Evolutionary conservation across 768 basidiomycete genomes (phyloP), one percentile per base, ranked within the genome.

Genomic region (Amanita jacksonii): DNA sequence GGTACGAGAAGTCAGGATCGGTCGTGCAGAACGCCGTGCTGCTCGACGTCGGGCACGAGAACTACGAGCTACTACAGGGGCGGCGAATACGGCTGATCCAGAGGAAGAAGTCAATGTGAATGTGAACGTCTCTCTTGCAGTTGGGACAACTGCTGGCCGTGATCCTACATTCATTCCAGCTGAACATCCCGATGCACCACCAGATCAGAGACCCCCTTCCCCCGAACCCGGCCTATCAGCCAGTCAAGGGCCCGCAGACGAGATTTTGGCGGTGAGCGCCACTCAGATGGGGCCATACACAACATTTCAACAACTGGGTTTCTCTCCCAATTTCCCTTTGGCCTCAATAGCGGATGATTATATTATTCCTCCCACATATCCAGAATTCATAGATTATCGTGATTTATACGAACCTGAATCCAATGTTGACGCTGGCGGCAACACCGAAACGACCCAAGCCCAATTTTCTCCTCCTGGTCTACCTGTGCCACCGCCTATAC

Each of bases 1-100:
- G 20, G 90, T 94, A n/a, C 79, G 90, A 4, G 91, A 94, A 60
- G 90, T 94, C 18, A 74, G 91, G 25, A 89, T 93, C 34, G 90
- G 87, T 5, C 78, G 90, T 3, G 85, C 86, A 2, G 91, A 92
- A 60, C 74, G 90, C 24, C 66, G 91, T 47, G 88, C 89, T 8
- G 86, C 89, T 16, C 71, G 90, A 25, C 72, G 91, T 45, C 72
- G 89, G 41, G 79, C 84, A 10, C 75, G 88, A 25, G 85, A 84
- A 57, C 72, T 71, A 27, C 69, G 79, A 35, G 66, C 69, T 13
- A 75, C 76, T 5, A n/a, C n/a, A n/a, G 73, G 73, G n/a, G 55
- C 64, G 8, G 47, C 66, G 8, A 58, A 59, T 8, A 70, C 67
- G 20, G 66, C 67, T 33, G 71, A 77, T 20, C 69, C 69, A 1